Percentiles rank a stretch among this genome's conserved stretches.
These are phyloP conservation scores for Huntiella savannae DNA, from an alignment of 2,329 filamentous ascomycete species.

Conservation along the genomic window DNA sequence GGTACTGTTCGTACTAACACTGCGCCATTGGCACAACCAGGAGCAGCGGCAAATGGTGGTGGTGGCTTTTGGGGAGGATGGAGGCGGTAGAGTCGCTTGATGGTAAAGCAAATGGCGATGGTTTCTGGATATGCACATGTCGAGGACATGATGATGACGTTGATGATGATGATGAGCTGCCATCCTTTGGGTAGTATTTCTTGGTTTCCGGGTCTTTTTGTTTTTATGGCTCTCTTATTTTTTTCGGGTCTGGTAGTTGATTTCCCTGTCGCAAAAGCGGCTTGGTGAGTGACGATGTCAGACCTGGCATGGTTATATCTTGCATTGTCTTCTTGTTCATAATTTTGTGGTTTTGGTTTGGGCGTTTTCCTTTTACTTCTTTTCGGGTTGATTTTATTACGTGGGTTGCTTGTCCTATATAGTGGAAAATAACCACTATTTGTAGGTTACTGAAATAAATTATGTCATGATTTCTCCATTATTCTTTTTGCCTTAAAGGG, in stretches of 20 bases:
- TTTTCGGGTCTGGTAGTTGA: not conserved
- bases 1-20: constrained; percentile 16
- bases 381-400: no score
- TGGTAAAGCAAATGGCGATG: no score
- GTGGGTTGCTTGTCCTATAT: no score
- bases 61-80: constrained; percentile 17
- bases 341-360: not conserved
- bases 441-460: no score
- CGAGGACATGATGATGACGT: not conserved
- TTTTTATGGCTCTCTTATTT: not conserved
- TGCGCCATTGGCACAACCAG: constrained; percentile 19
- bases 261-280: not conserved
- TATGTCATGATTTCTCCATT: no score
- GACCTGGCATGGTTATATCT: not conserved
- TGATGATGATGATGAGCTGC: not conserved
- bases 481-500: no score
- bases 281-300: not conserved
- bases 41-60: constrained; percentile 10
- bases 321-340: not conserved
- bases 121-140: not conserved
- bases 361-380: not conserved
- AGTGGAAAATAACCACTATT: no score
- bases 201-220: not conserved
- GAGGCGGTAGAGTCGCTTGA: constrained; percentile 11
- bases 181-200: not conserved